These are phyloP conservation scores for Colletotrichum sp. DNA, from an alignment of 2,329 filamentous ascomycete species.

Conservation along the genomic window DNA sequence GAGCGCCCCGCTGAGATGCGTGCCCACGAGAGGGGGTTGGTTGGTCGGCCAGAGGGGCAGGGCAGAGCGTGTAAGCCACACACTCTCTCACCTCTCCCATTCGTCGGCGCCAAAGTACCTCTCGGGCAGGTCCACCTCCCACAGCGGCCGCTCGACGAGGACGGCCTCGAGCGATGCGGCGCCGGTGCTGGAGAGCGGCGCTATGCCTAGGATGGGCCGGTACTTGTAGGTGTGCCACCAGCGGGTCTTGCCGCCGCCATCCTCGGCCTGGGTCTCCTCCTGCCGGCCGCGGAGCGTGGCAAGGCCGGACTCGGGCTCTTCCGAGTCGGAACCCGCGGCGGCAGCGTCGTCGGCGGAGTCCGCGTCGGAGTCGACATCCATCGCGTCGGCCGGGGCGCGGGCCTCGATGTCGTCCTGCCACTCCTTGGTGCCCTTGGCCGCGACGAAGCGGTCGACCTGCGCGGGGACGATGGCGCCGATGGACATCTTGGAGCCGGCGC, in stretches of 20 bases:
- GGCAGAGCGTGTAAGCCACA: neutral
- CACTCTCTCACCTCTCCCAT: slow-evolving; percentile 39
- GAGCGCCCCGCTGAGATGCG: neutral
- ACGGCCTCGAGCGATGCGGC: slow-evolving; percentile 72
- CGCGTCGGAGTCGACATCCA: slow-evolving; percentile 27
- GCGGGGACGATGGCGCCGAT: slow-evolving; percentile 49
- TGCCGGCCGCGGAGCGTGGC: slow-evolving; percentile 35
- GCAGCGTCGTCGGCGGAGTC: slow-evolving; percentile 40
- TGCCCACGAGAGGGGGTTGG: too few relatives aligned
- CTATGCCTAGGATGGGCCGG: slow-evolving; percentile 83
- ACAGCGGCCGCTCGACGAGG: slow-evolving; percentile 84
- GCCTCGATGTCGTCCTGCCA: slow-evolving; percentile 32
- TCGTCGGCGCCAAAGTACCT: slow-evolving; percentile 68
- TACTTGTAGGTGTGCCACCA: slow-evolving; percentile 93
- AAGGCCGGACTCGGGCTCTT: slow-evolving; percentile 40
- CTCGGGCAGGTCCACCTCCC: slow-evolving; percentile 80
- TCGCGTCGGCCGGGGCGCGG: slow-evolving; percentile 40
- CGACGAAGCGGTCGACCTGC: slow-evolving; percentile 35
- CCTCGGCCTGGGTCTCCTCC: slow-evolving; percentile 21
- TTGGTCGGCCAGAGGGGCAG: neutral
- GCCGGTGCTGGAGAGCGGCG: slow-evolving; percentile 40
- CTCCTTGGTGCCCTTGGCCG: slow-evolving; percentile 41
- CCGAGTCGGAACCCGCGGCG: slow-evolving; percentile 28
- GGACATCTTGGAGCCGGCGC: slow-evolving; percentile 60
- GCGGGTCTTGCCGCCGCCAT: slow-evolving; percentile 31